Evolutionary conservation across 192 early-diverging fungal genomes (phyloP), one percentile per base, ranked within the genome.

Genomic region (Backusella psychrophila): DNA sequence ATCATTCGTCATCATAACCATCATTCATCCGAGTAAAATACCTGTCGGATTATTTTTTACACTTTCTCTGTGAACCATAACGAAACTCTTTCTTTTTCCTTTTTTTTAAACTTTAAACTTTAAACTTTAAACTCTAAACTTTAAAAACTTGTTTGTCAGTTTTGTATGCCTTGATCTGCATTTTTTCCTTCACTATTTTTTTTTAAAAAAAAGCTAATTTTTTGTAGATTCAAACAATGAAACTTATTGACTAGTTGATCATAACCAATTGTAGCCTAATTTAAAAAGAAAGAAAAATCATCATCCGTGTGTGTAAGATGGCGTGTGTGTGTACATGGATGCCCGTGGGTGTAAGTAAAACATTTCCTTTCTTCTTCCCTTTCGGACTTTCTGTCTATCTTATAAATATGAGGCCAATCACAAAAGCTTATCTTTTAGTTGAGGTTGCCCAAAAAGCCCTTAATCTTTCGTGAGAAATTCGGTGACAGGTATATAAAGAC

Each of bases 141-240:
- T 53, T 21, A 53, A 59, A 59, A 26, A 23, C 6, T 59, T 63
- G 23, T 63, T 7, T 9, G 9, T 63, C 56, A 26, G 11, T 63
- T 63, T 63, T 63, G 1, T 63, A 29, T 63, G 21, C 1, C 23
- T 26, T 63, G 56, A 63, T 63, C 56, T 63, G 26, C 56, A 31
- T 29, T 14, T 29, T 29, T 29, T 29, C 26, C 3, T 63, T 26
- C 29, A 63, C 56, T 63, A 63, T 63, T 63, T 63, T 63, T 63
- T 63, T 63, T 63, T 63, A 63, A 63, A 63, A 63, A 63, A 63
- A 63, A 63, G 56, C 23, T 63, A 63, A 63, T 29, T 63, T 63
- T 63, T 63, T 29, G 26, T 63, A 11, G 56, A 63, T 26, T 29
- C 11, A 63, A 63, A 63, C 26, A 63, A 29, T 14, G 5, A 63